Base-by-base conservation (phyloP, 2,329 filamentous ascomycete species). In the Trichophyton simii region DNA sequence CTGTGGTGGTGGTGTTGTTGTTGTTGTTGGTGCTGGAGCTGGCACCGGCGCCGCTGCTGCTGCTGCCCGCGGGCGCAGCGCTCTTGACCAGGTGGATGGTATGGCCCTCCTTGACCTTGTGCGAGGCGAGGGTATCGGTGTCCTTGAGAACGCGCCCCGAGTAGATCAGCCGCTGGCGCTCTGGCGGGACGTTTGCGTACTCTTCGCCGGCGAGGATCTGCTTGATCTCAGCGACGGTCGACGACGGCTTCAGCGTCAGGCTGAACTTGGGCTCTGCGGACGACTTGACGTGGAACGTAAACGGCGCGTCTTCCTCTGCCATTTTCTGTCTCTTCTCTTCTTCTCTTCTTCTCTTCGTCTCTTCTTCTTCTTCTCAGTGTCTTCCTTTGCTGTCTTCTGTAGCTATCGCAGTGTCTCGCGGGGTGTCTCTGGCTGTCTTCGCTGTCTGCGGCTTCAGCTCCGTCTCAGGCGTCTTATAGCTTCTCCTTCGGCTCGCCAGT, bases 231-330 rank as follows among this genome's bases (percentile, higher is more conserved):
- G 83, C 80, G 50, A 97, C 87, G 6, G 87, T 88, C 57, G 87
- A 89, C 41, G 84, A 83, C 66, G 87, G 82, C 62, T 87, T 76
- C 71, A 97, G 86, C 61, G 90, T 95, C 72, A 99, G 79, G 59
- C 83, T 86, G 72, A 90, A 91, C 74, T 88, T 90, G 72, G 83
- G 85, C 72, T 96, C 91, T 68, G 86, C 87, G n/a, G 90, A 91
- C n/a, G 89, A 89, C 80, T 97, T 99, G 76, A 99, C 87, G 78
- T 91, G 94, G 83, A 99, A 97, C 74, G 89, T 95, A 77, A 99
- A 79, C 69, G 91, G 86, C 70, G 86, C 78, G 71, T 91, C 89
- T 69, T 75, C 73, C 63, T 76, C 74, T 63, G 74, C 73, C 74
- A 76, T 76, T 68, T 65, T 71, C 11, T 36, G 5, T 34, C 1